phyloP scores from a whole-genome alignment of 2,329 filamentous ascomycete genomes.

The Colletotrichum coccodes region DNA sequence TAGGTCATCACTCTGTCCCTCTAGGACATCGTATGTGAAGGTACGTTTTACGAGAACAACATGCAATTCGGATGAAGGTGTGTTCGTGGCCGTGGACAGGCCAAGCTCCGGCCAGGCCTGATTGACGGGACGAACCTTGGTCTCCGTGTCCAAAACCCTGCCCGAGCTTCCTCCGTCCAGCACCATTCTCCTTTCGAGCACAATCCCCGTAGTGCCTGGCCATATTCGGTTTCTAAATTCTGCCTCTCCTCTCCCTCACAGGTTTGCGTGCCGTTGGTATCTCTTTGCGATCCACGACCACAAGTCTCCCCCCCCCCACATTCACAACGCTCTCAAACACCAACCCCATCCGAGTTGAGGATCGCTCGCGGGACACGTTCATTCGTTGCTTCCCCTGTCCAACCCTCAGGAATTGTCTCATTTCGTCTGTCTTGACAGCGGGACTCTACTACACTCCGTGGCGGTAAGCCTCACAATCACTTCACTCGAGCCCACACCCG shows the following conservation, averaged over 20 bases:
- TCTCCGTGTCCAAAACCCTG: conserved; percentile 3
- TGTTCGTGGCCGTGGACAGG: not conserved
- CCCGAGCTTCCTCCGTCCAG: conserved; percentile 24
- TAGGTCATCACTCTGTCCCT: conserved; percentile 19
- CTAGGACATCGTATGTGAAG: conserved; percentile 29
- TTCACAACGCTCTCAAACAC: conserved; percentile 38
- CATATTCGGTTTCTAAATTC: conserved; percentile 40
- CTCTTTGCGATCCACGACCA: conserved; percentile 39
- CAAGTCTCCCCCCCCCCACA: conserved; percentile 53
- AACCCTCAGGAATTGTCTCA: conserved; percentile 60
- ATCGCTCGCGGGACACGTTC: conserved; percentile 70
- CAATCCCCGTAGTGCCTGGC: conserved; percentile 6
- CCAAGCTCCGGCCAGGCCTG: not conserved
- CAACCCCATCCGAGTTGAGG: conserved; percentile 41
- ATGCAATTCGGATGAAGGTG: conserved; percentile 4
- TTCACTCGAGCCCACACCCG: not conserved
- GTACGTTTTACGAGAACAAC: conserved; percentile 29
- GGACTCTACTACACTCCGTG: conserved; percentile 48
- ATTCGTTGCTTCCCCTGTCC: conserved; percentile 68
- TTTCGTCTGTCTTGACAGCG: conserved; percentile 54
- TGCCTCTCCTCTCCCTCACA: conserved; percentile 44
- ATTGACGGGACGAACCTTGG: conserved; percentile 25
- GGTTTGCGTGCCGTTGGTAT: conserved; percentile 54
- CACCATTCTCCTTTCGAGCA: conserved; percentile 25
- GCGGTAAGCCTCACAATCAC: conserved; percentile 58